These are phyloP conservation scores for Cystobasidium tubakii DNA, from an alignment of 768 basidiomycete genomes.

Conservation along the genomic window DNA sequence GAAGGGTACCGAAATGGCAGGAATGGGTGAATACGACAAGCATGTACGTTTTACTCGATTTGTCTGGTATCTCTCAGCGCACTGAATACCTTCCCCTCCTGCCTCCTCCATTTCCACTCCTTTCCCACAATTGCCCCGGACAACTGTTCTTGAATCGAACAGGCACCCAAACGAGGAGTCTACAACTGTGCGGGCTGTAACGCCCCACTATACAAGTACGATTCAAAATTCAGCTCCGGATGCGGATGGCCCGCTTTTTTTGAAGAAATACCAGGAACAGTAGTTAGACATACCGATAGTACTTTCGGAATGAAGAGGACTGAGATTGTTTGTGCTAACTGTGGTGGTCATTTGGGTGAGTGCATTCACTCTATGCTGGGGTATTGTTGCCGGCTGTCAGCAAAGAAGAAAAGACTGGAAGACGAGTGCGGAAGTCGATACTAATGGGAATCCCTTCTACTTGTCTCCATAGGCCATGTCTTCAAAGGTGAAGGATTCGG, in stretches of 20 bases:
- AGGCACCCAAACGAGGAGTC: constrained; percentile 41
- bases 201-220: constrained; percentile 44
- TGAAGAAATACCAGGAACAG: constrained; percentile 43
- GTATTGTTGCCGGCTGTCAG: background rate
- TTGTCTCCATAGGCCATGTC: constrained; percentile 15
- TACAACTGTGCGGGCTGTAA: constrained; percentile 44
- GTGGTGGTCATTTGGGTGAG: constrained; percentile 44
- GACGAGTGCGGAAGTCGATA: too few relatives aligned
- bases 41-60: constrained; percentile 1
- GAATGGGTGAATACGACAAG: constrained; percentile 43
- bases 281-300: constrained; percentile 39
- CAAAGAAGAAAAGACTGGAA: background rate
- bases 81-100: too few relatives aligned
- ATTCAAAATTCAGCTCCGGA: constrained; percentile 45
- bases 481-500: constrained; percentile 37
- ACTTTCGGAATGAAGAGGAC: constrained; percentile 43
- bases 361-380: too few relatives aligned
- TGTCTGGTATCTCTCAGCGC: background rate
- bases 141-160: too few relatives aligned
- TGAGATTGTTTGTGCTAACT: constrained; percentile 43
- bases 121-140: too few relatives aligned
- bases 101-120: too few relatives aligned
- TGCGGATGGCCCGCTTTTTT: constrained; percentile 47
- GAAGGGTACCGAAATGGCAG: constrained; percentile 44
- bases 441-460: background rate